Evolutionary conservation across 2,329 filamentous ascomycete genomes (phyloP).

Genomic region (Aspergillus luchuensis): DNA sequence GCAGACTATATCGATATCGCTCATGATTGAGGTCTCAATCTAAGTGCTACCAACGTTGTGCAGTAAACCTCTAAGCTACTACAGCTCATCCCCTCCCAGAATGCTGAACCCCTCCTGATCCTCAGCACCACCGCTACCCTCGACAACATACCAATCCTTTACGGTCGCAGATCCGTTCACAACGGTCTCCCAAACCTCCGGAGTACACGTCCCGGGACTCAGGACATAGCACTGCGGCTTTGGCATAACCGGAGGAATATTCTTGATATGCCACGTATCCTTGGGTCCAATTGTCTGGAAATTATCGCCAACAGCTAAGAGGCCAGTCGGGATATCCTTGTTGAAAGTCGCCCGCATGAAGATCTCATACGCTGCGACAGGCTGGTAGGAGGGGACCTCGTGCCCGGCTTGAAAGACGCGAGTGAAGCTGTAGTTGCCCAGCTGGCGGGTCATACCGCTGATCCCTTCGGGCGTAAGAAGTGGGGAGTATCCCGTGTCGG

Average conservation of each 20-base stretch:
- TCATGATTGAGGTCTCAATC: background rate
- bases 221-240: constrained; percentile 4
- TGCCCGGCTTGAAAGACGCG: constrained; percentile 52
- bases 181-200: constrained; percentile 2
- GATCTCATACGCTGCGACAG: constrained; percentile 20
- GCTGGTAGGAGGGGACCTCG: constrained; percentile 54
- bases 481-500: constrained; percentile 31
- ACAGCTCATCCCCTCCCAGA: background rate
- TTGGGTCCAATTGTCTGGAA: background rate
- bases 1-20: background rate
- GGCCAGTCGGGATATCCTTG: constrained; percentile 3
- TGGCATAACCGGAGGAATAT: background rate
- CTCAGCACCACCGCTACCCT: background rate
- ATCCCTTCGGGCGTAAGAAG: constrained; percentile 29
- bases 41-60: background rate
- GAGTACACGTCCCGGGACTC: background rate
- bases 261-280: background rate
- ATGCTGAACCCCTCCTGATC: background rate
- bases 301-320: background rate
- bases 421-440: constrained; percentile 37
- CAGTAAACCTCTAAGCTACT: background rate
- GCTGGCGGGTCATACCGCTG: constrained; percentile 35
- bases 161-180: background rate
- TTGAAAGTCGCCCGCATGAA: constrained; percentile 1
- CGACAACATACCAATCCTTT: constrained; percentile 3